These are phyloP conservation scores for Royoungia palumana DNA, from an alignment of 768 basidiomycete species.

Conservation along the genomic window DNA sequence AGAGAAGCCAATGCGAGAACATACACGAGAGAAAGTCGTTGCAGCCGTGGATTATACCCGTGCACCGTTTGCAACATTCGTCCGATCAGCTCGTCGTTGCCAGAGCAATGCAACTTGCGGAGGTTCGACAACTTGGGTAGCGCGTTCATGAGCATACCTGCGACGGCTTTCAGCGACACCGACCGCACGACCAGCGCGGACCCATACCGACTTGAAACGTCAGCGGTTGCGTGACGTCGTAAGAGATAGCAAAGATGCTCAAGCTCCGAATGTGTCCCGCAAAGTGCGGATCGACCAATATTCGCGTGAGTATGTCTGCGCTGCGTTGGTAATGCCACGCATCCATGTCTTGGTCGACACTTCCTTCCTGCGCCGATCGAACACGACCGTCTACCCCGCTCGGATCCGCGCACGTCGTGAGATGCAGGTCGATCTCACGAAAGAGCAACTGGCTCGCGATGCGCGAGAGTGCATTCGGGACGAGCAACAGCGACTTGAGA, in stretches of 20 bases:
- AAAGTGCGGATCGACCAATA: constrained; percentile 59
- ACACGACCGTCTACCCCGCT: constrained; percentile 10
- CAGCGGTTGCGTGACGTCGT: constrained; percentile 47
- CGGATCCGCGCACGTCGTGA: constrained; percentile 39
- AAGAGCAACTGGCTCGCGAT: constrained; percentile 69
- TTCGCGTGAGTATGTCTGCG: constrained; percentile 66
- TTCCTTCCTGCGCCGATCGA: constrained; percentile 12
- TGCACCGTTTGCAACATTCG: constrained; percentile 54
- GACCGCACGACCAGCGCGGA: background rate
- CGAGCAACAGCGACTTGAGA: constrained; percentile 58
- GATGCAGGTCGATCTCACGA: constrained; percentile 60
- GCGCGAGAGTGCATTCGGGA: constrained; percentile 64
- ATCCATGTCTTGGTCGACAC: constrained; percentile 36
- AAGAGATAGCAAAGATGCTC: constrained; percentile 52
- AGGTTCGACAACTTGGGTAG: constrained; percentile 61
- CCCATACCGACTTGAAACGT: constrained; percentile 62
- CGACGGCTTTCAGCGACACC: background rate
- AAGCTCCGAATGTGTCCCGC: constrained; percentile 56
- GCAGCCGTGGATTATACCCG: constrained; percentile 46
- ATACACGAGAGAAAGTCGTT: constrained; percentile 56
- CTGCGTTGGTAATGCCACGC: constrained; percentile 54
- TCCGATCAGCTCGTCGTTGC: constrained; percentile 49
- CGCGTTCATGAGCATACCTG: constrained; percentile 69
- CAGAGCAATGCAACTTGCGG: constrained; percentile 58
- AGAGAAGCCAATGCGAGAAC: constrained; percentile 6